These are phyloP conservation scores for Rhodotorula sp. DNA, from an alignment of 1,284 basidiomycete genomes.

Conservation along the genomic window DNA sequence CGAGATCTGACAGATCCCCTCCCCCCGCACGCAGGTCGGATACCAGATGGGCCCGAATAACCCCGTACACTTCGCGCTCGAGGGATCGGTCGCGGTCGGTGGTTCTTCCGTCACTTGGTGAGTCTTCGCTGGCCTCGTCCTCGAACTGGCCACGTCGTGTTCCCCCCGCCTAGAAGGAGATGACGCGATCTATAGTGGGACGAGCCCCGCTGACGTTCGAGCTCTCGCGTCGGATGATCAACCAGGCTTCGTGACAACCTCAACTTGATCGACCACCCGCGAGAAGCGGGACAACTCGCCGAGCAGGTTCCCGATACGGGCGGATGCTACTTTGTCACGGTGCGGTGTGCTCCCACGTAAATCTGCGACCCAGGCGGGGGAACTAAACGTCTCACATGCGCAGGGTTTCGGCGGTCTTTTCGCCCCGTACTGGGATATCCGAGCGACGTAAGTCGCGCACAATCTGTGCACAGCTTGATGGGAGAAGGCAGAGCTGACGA, in stretches of 20 bases:
- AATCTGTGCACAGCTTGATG: not conserved
- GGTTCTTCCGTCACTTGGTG: constrained; percentile 89
- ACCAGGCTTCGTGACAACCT: constrained; percentile 79
- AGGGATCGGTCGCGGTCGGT: constrained; percentile 93
- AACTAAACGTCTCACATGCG: constrained; percentile 39
- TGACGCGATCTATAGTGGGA: too few relatives aligned
- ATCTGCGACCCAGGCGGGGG: constrained; percentile 61
- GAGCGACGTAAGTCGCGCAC: constrained; percentile 58
- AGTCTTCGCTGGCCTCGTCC: not conserved
- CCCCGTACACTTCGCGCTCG: constrained; percentile 86
- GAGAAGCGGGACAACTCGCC: constrained; percentile 83
- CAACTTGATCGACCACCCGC: constrained; percentile 73
- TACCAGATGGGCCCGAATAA: constrained; percentile 80
- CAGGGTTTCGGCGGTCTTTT: constrained; percentile 52
- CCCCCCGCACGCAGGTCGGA: constrained; percentile 61
- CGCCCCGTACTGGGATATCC: constrained; percentile 71
- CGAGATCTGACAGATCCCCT: not conserved
- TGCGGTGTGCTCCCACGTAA: constrained; percentile 62
- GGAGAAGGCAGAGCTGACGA: not conserved
- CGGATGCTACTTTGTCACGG: constrained; percentile 97
- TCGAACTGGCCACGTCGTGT: too few relatives aligned
- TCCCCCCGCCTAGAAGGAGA: too few relatives aligned
- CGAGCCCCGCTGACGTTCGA: not conserved
- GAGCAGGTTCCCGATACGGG: constrained; percentile 75
- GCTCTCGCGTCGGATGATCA: not conserved